phyloP scores from a whole-genome alignment of 495 filamentous ascomycete genomes.

The Xylaria cubensis region DNA sequence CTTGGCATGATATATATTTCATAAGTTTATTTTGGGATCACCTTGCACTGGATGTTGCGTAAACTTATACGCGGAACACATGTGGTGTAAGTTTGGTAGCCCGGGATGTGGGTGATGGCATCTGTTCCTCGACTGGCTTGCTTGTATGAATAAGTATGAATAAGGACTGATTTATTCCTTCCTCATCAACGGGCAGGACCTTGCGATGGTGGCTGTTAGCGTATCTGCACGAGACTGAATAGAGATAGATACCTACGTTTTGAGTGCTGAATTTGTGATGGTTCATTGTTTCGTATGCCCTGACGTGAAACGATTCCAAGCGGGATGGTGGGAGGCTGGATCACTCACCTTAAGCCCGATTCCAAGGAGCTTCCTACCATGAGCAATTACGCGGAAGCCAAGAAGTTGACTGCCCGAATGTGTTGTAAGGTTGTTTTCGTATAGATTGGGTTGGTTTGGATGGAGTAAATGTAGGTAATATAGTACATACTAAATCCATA shows the following conservation, averaged over 20 bases:
- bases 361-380: background rate
- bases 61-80: background rate
- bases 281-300: background rate
- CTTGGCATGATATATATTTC: constrained; percentile 2
- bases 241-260: background rate
- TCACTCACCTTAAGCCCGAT: background rate
- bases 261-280: background rate
- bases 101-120: constrained; percentile 1
- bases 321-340: background rate
- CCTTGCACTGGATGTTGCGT: background rate
- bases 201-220: background rate
- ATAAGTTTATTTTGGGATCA: no score
- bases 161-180: background rate
- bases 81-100: background rate
- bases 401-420: no score
- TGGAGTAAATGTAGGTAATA: no score
- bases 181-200: background rate
- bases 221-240: background rate
- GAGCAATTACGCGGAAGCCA: background rate
- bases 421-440: no score
- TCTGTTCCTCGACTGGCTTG: no score
- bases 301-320: background rate
- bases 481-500: no score
- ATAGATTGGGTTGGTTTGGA: no score
- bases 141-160: background rate